Percentiles rank a stretch among this genome's conserved stretches.
phyloP scores from a whole-genome alignment of 306 rosid species.

The Quercus variabilis region DNA sequence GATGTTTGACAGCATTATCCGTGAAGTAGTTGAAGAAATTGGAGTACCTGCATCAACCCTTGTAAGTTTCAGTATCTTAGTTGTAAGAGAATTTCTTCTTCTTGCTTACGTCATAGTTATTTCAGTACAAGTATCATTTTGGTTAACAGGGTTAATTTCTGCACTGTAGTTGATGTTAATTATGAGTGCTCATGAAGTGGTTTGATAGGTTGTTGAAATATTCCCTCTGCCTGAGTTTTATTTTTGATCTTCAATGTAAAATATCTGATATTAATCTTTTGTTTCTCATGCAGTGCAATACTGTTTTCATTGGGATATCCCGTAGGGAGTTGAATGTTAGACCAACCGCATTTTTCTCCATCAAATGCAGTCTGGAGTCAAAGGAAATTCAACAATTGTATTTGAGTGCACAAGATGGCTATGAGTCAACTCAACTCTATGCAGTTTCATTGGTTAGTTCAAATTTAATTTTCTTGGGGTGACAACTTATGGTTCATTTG shows the following conservation, averaged over 20 bases:
- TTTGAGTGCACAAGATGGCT: slow-evolving; percentile 79
- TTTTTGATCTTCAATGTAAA: slow-evolving; percentile 1
- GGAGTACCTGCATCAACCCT: slow-evolving; percentile 85
- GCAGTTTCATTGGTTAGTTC: slow-evolving; percentile 69
- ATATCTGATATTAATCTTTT: slow-evolving; percentile 27
- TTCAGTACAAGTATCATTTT: not conserved
- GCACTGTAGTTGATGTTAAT: not conserved
- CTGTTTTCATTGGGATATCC: slow-evolving; percentile 71
- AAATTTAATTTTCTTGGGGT: slow-evolving; percentile 1
- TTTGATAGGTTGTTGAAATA: not conserved
- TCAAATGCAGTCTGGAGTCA: slow-evolving; percentile 73
- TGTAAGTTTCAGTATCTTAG: slow-evolving; percentile 43
- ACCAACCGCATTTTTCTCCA: slow-evolving; percentile 78
- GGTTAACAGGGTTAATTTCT: not conserved
- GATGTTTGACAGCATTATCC: slow-evolving; percentile 89
- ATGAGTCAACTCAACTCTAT: slow-evolving; percentile 82
- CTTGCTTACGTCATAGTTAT: not conserved
- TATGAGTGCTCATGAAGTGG: not conserved
- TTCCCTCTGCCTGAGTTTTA: not conserved
- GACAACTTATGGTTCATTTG: slow-evolving; percentile 13
- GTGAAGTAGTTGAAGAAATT: slow-evolving; percentile 95
- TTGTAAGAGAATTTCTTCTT: not conserved
- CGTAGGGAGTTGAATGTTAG: slow-evolving; percentile 76
- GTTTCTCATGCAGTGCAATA: slow-evolving; percentile 49
- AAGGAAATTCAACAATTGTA: slow-evolving; percentile 66